A percentile compares a stretch with the other conserved stretches of the same genome.
phyloP scores from a whole-genome alignment of 2,329 filamentous ascomycete species.

The Ceratocystis huliohia region DNA sequence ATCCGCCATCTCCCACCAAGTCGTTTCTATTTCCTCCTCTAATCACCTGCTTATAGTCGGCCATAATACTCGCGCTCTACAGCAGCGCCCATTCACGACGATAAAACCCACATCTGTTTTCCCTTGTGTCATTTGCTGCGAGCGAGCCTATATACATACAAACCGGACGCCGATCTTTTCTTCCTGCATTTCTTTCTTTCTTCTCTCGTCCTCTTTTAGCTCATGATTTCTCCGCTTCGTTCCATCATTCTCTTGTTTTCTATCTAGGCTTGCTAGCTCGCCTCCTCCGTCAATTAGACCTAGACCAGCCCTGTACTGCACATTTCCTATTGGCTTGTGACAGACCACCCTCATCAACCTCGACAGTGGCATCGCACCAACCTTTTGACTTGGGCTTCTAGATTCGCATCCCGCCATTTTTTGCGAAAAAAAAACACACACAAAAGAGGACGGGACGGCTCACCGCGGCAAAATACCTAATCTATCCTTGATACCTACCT shows the following conservation, averaged over 20 bases:
- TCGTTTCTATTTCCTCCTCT: not conserved
- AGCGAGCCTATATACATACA: conserved; percentile 4
- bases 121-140: not conserved
- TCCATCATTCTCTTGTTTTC: not conserved
- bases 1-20: not conserved
- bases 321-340: not conserved
- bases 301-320: not conserved
- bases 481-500: not conserved
- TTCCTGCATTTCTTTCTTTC: not conserved
- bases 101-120: not conserved
- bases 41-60: not conserved
- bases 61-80: not conserved
- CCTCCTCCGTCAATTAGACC: not conserved
- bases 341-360: not conserved
- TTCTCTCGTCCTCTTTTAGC: not conserved
- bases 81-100: not conserved
- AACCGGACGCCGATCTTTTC: not conserved
- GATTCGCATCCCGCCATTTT: not conserved
- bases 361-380: not conserved
- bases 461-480: too few relatives aligned
- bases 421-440: not conserved
- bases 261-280: not conserved
- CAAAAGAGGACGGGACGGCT: too few relatives aligned
- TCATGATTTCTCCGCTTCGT: not conserved
- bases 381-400: not conserved